Evolutionary conservation across 2,329 filamentous ascomycete species (phyloP).

Genomic region (Stromatinia cepivora): DNA sequence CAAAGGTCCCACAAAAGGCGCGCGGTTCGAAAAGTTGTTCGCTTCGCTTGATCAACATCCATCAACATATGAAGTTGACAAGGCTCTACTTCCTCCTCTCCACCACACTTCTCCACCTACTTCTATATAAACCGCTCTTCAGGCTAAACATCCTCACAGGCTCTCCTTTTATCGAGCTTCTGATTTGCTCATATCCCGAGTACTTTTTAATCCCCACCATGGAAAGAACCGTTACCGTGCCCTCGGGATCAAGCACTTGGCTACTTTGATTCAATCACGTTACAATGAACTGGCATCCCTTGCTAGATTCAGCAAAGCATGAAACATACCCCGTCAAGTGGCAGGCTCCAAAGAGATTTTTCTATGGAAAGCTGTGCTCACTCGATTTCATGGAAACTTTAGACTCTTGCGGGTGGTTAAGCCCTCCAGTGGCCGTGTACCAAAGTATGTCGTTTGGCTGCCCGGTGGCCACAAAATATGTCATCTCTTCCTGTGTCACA

Average conservation of each 20-base stretch:
- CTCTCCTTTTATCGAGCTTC: not conserved
- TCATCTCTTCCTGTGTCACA: constrained; percentile 11
- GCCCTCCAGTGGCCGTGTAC: not conserved
- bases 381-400: not conserved
- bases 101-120: not conserved
- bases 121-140: not conserved
- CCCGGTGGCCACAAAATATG: constrained; percentile 12
- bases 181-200: constrained; percentile 13
- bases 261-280: constrained; percentile 12
- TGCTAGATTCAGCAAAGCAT: constrained; percentile 6
- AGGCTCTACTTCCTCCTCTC: constrained; percentile 3
- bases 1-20: constrained; percentile 18
- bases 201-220: not conserved
- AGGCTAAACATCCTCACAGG: constrained; percentile 5
- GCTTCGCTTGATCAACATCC: constrained; percentile 15
- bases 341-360: constrained; percentile 7
- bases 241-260: constrained; percentile 17
- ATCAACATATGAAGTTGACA: constrained; percentile 15
- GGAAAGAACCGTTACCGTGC: constrained; percentile 20
- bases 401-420: not conserved
- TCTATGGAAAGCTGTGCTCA: not conserved
- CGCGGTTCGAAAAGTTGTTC: constrained; percentile 14
- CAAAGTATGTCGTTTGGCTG: not conserved
- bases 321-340: constrained; percentile 8
- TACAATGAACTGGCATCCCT: constrained; percentile 8